Evolutionary conservation across 148 eudicot species (phyloP).

Genomic region (Limonium bicolor): DNA sequence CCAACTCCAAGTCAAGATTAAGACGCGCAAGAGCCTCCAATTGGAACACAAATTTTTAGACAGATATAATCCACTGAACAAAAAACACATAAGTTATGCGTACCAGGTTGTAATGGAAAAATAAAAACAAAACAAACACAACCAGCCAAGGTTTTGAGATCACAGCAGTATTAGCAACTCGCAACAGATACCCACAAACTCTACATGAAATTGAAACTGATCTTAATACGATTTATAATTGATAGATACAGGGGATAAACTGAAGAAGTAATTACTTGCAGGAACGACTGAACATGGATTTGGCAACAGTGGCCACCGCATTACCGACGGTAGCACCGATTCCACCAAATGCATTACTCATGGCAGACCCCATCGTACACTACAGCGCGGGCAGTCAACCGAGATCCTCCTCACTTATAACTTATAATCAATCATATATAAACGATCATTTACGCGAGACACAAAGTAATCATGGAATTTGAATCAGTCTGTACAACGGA

Average conservation of each 20-base stretch:
- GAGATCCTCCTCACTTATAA: too few relatives aligned
- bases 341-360: slow-evolving; percentile 19
- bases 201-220: not conserved
- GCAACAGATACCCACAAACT: not conserved
- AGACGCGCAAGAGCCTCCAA: not conserved
- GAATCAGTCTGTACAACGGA: too few relatives aligned
- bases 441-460: too few relatives aligned
- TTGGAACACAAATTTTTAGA: too few relatives aligned
- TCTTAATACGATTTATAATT: not conserved
- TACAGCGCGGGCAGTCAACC: too few relatives aligned
- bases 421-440: too few relatives aligned
- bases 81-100: not conserved
- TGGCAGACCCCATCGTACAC: slow-evolving; percentile 22
- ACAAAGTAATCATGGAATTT: too few relatives aligned
- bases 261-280: slow-evolving; percentile 16
- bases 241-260: not conserved
- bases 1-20: not conserved
- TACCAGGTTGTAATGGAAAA: not conserved
- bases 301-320: slow-evolving; percentile 20
- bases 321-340: slow-evolving; percentile 18
- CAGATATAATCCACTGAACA: too few relatives aligned
- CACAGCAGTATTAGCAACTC: too few relatives aligned
- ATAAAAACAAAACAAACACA: too few relatives aligned
- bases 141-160: too few relatives aligned
- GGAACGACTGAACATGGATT: slow-evolving; percentile 24